Evolutionary conservation across 306 rosid species (phyloP), one percentile per base, ranked within the genome.

Genomic region (Casuarina cunninghamiana): DNA sequence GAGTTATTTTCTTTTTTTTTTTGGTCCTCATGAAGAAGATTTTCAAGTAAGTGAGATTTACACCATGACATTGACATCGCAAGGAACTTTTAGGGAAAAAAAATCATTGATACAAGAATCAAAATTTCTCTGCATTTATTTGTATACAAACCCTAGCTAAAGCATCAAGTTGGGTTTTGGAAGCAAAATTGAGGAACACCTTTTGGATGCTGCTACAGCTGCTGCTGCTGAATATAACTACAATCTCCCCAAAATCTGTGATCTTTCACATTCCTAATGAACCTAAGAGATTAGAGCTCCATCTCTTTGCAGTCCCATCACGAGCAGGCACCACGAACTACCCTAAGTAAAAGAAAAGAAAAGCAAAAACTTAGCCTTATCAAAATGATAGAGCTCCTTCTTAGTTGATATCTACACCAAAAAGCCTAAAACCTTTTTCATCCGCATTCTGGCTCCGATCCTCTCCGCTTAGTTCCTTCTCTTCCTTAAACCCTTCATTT

Each of bases 361-460:
- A 54, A 48, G 16, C 35, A 43, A 21, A 2, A 10, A 15, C 21
- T 21, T 6, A 50, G 2, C 51, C 35, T 38, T 51, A 51, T 37
- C 41, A 21, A 45, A 41, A 38, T 42, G 32, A 76, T 38, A 8
- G 50, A 6, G 65, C 11, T 1, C 42, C 67, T 35, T 60, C 7
- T 63, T 41, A 58, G 72, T 72, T 66, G 46, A 80, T 78, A 69
- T 75, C 35, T 41, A 84, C 91, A 79, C 91, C 91, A 78, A 88
- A 85, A 43, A 88, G 77, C 77, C 83, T 85, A 46, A 85, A 19
- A 4, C 83, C 84, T 77, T 83, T 87, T 43, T 5, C 77, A 61
- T 76, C 83, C 55, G 67, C 69, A 32, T 62, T 75, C 2, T 66
- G 37, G 26, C n/a, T 9, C 53, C 49, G 6, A 37, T 45, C 51